These are phyloP conservation scores for Leptographium wingfieldii DNA, from an alignment of 2,329 filamentous ascomycete genomes.

Conservation along the genomic window DNA sequence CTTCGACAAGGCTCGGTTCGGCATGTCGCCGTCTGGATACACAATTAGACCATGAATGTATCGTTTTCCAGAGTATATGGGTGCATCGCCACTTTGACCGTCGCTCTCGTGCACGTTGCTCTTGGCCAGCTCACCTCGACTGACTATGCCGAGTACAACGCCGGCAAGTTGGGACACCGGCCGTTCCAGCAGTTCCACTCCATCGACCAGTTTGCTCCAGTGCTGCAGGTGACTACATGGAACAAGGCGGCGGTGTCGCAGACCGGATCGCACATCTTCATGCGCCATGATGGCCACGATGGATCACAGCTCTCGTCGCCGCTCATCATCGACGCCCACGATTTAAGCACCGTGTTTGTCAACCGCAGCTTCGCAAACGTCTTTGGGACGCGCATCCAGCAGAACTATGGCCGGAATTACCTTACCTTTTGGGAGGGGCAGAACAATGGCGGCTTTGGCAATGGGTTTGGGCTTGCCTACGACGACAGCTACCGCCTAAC, in stretches of 20 bases:
- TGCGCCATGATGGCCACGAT: conserved; percentile 8
- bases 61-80: background rate
- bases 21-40: background rate
- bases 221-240: conserved; percentile 7
- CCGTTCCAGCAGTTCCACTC: conserved; percentile 2
- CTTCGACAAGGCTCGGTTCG: background rate
- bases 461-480: conserved; percentile 5
- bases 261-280: conserved; percentile 7
- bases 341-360: conserved; percentile 5
- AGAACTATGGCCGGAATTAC: conserved; percentile 4
- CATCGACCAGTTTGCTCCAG: conserved; percentile 1
- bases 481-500: conserved; percentile 5
- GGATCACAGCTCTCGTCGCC: conserved; percentile 1
- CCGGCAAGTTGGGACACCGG: conserved; percentile 5
- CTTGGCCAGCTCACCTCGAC: background rate
- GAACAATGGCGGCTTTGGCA: conserved; percentile 2
- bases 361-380: conserved; percentile 4
- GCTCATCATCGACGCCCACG: conserved; percentile 3
- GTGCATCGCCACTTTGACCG: background rate
- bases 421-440: conserved; percentile 7
- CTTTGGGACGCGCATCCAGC: conserved; percentile 6
- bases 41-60: background rate
- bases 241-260: conserved; percentile 1
- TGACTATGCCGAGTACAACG: conserved; percentile 6
- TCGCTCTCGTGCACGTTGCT: conserved; percentile 8